Conservation (phyloP, 164 flowering plant species). For the Kalanchoe fedtschenkoi region DNA sequence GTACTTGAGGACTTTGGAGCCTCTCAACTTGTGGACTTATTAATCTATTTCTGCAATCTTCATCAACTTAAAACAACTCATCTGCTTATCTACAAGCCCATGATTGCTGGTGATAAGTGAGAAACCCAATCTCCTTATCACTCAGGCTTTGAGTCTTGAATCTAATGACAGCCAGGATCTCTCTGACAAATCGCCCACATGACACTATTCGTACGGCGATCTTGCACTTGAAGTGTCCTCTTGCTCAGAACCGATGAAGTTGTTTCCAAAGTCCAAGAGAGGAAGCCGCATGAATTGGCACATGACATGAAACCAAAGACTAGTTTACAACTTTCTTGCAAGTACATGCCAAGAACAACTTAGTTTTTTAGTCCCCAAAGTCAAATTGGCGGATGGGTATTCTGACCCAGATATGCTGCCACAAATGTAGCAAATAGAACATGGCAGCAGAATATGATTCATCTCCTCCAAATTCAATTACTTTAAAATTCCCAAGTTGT, state of each 20-base stretch:
- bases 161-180: no score
- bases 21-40: no score
- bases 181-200: not conserved
- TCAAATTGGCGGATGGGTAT: not conserved
- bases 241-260: not conserved
- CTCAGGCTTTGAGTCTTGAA: no score
- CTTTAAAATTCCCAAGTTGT: not conserved
- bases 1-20: not conserved
- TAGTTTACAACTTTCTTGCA: not conserved
- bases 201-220: not conserved
- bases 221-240: not conserved
- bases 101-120: not conserved
- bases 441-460: not conserved
- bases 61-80: not conserved
- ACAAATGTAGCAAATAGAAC: conserved; percentile 1
- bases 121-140: not conserved
- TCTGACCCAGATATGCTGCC: conserved; percentile 4
- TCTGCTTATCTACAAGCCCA: not conserved
- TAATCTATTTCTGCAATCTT: no score
- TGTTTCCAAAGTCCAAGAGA: not conserved
- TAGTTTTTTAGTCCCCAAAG: not conserved
- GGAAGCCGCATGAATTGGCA: not conserved
- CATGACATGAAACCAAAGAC: not conserved
- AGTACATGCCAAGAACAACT: not conserved
- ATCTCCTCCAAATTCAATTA: not conserved